These are phyloP conservation scores for Gastrodia elata DNA, from an alignment of 106 monocot genomes.

Conservation along the genomic window DNA sequence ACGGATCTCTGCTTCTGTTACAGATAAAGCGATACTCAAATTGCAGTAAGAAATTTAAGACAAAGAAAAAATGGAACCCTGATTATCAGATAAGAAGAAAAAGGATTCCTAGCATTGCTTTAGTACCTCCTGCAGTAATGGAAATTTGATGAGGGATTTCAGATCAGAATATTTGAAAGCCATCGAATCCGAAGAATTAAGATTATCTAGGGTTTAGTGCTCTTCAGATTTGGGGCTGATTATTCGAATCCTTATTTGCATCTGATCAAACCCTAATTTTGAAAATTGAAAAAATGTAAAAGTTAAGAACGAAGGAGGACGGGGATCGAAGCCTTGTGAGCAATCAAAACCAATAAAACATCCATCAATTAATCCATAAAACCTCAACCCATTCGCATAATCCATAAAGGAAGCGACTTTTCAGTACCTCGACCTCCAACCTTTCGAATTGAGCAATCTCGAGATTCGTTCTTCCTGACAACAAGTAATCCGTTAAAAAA, in stretches of 20 bases:
- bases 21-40: neutral
- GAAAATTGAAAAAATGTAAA: neutral
- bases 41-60: neutral
- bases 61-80: neutral
- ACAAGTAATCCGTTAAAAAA: neutral
- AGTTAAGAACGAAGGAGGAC: neutral
- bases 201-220: neutral
- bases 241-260: neutral
- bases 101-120: neutral
- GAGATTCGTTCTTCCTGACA: neutral
- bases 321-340: neutral
- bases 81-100: neutral
- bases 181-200: neutral
- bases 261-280: neutral
- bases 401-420: neutral
- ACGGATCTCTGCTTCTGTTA: conserved; percentile 2
- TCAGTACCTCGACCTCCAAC: neutral
- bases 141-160: neutral
- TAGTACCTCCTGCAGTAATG: neutral
- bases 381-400: neutral
- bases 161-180: neutral
- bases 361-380: neutral
- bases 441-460: neutral
- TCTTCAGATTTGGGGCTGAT: neutral
- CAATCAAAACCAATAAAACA: neutral